A percentile compares a stretch with the other conserved stretches of the same genome.
phyloP scores from a whole-genome alignment of 768 basidiomycete species.

The Mycena metata region DNA sequence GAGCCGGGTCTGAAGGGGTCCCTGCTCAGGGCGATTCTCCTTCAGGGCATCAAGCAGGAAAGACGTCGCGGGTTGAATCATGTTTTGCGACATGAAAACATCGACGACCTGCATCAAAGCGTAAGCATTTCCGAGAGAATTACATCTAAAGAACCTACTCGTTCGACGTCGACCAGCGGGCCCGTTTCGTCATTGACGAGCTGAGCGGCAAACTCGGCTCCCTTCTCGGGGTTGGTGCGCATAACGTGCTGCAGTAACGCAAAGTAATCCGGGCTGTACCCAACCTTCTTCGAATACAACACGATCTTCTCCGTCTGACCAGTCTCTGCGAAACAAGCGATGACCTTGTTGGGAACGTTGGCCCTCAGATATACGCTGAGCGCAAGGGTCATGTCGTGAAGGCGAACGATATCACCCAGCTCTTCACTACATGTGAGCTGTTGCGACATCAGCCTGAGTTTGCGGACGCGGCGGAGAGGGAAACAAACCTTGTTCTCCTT shows the following conservation, averaged over 20 bases:
- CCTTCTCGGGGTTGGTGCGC: constrained; percentile 96
- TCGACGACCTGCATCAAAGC: constrained; percentile 80
- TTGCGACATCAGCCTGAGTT: constrained; percentile 3
- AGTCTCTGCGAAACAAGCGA: constrained; percentile 98
- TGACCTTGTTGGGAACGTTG: constrained; percentile 98
- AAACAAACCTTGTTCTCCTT: constrained; percentile 95
- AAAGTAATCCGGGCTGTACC: constrained; percentile 93
- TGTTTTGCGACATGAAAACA: constrained; percentile 99
- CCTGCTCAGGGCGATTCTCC: constrained; percentile 98
- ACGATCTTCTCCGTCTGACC: constrained; percentile 99
- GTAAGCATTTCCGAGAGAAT: constrained; percentile 22
- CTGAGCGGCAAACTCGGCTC: constrained; percentile 96
- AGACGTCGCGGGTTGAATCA: constrained; percentile 99
- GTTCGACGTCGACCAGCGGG: constrained; percentile 92
- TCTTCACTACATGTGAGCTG: constrained; percentile 99
- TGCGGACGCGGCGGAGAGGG: constrained; percentile 3
- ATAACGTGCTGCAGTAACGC: constrained; percentile 95
- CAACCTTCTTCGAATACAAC: constrained; percentile 97
- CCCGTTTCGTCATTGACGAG: constrained; percentile 95
- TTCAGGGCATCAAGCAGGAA: constrained; percentile 98
- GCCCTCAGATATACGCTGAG: constrained; percentile 98
- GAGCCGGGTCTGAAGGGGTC: constrained; percentile 93
- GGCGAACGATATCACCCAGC: constrained; percentile 95
- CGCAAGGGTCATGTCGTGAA: constrained; percentile 96
- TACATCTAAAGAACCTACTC: constrained; percentile 61